These are phyloP conservation scores for Cryptococcus sp. DNA, from an alignment of 1,284 basidiomycete genomes.

Conservation along the genomic window DNA sequence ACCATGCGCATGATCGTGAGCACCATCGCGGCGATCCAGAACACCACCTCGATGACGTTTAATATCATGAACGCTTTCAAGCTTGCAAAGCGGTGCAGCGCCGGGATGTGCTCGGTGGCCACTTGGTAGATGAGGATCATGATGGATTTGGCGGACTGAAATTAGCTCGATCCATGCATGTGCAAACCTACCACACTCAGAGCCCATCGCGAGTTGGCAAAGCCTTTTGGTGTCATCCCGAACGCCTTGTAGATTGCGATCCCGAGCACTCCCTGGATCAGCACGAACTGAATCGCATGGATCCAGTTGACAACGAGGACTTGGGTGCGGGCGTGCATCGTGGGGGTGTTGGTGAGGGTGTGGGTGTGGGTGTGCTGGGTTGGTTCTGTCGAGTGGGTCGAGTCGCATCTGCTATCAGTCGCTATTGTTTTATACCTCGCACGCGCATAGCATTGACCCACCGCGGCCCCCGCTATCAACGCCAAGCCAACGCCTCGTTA, in stretches of 20 bases:
- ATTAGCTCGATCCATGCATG: not conserved
- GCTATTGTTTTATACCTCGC: no score
- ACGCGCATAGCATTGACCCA: no score
- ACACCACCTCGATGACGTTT: slow-evolving; percentile 6
- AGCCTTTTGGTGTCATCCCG: not conserved
- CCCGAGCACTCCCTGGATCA: not conserved
- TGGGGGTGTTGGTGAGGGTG: no score
- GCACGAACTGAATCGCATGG: not conserved
- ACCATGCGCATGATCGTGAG: slow-evolving; percentile 6
- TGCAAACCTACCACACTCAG: slow-evolving; percentile 10
- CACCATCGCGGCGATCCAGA: slow-evolving; percentile 9
- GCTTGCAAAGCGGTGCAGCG: slow-evolving; percentile 1
- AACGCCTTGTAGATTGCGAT: not conserved
- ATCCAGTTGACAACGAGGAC: not conserved
- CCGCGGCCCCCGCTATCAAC: no score
- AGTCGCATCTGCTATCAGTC: no score
- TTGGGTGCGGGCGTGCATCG: not conserved
- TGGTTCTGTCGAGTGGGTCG: no score
- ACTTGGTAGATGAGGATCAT: not conserved
- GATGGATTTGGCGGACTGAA: slow-evolving; percentile 1
- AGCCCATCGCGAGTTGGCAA: not conserved
- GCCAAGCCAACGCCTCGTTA: no score
- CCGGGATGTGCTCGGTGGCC: not conserved
- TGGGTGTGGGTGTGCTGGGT: no score
- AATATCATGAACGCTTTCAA: slow-evolving; percentile 9